phyloP scores from a whole-genome alignment of 2,329 filamentous ascomycete species.

The Neopestalotiopsis clavispora region DNA sequence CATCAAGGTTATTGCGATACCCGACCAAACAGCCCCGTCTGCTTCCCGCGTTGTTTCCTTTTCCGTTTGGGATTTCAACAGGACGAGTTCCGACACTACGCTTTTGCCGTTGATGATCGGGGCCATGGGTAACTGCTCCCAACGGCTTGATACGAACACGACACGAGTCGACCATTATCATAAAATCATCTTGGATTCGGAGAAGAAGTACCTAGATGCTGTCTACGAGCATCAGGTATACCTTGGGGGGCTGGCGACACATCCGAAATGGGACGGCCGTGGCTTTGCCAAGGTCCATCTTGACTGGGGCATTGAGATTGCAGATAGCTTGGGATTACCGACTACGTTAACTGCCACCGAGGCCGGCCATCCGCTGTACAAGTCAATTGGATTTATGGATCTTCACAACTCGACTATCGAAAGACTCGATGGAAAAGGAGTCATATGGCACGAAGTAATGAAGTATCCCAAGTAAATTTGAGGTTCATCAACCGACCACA shows the following conservation, averaged over 20 bases:
- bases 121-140: not conserved
- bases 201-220: slow-evolving; percentile 11
- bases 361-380: slow-evolving; percentile 15
- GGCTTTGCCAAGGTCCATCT: slow-evolving; percentile 13
- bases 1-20: slow-evolving; percentile 11
- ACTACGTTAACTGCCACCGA: slow-evolving; percentile 5
- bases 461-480: not conserved
- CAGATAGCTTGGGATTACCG: slow-evolving; percentile 6
- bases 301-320: slow-evolving; percentile 10
- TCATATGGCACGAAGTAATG: slow-evolving; percentile 14
- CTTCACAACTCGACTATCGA: slow-evolving; percentile 10
- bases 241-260: slow-evolving; percentile 5
- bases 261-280: slow-evolving; percentile 15
- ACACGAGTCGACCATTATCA: not conserved
- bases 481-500: not conserved
- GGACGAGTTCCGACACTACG: not conserved
- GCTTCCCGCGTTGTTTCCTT: slow-evolving; percentile 1
- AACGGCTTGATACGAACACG: slow-evolving; percentile 4
- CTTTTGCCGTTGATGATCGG: not conserved
- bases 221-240: slow-evolving; percentile 9
- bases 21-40: not conserved
- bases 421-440: slow-evolving; percentile 7
- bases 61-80: slow-evolving; percentile 8
- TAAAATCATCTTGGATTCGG: not conserved
- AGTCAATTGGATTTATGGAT: slow-evolving; percentile 14